These are phyloP conservation scores for Platismatia glauca DNA, from an alignment of 495 filamentous ascomycete species.

Conservation along the genomic window DNA sequence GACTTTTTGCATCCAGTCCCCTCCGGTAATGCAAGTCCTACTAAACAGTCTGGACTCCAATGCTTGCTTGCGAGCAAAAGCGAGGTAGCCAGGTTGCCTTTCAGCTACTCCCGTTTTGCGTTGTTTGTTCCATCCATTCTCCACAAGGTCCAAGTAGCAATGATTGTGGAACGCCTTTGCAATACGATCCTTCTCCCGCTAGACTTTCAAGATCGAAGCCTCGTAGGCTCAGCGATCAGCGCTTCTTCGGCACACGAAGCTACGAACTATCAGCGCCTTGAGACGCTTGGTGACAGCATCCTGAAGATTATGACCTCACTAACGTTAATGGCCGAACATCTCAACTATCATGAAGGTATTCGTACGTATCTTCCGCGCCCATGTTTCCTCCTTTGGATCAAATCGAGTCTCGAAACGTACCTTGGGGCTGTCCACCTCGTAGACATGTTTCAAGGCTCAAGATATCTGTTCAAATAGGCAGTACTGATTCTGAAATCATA, in stretches of 20 bases:
- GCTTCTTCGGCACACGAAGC: constrained; percentile 51
- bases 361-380: constrained; percentile 15
- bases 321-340: constrained; percentile 56
- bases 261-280: constrained; percentile 74
- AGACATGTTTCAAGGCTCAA: background rate
- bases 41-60: background rate
- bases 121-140: constrained; percentile 68
- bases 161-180: constrained; percentile 57
- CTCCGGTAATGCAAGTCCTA: background rate
- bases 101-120: constrained; percentile 53
- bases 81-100: constrained; percentile 49
- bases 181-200: constrained; percentile 49
- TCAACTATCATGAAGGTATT: constrained; percentile 68
- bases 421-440: background rate
- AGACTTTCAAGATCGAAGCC: constrained; percentile 42
- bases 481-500: background rate
- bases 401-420: background rate
- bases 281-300: constrained; percentile 81
- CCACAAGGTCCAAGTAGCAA: constrained; percentile 52
- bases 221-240: constrained; percentile 66
- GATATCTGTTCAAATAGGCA: background rate
- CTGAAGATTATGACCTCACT: constrained; percentile 70
- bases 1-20: constrained; percentile 50
- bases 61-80: constrained; percentile 26
- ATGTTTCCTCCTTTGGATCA: background rate